These are phyloP conservation scores for Brasilioporus rufonigricans DNA, from an alignment of 768 basidiomycete genomes.

Conservation along the genomic window DNA sequence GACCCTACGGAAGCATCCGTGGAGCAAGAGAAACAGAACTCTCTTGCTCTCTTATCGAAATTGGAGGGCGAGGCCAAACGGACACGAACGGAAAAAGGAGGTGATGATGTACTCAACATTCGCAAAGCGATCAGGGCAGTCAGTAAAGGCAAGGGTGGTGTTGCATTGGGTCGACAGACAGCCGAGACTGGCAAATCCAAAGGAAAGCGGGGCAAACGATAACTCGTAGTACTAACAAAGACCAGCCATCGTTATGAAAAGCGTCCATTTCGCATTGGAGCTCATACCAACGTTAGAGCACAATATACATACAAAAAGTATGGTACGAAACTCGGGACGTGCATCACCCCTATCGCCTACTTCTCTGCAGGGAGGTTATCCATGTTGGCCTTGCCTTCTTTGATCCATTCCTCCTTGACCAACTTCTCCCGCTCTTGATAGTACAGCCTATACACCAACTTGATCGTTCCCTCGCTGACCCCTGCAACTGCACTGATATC, in stretches of 20 bases:
- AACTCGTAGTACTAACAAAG: not conserved
- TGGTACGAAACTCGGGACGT: conserved; percentile 9
- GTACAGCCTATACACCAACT: conserved; percentile 81
- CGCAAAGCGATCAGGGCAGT: conserved; percentile 84
- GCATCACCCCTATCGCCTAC: conserved; percentile 6
- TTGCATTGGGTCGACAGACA: conserved; percentile 50
- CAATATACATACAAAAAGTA: conserved; percentile 18
- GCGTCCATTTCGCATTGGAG: conserved; percentile 3
- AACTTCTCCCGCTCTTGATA: conserved; percentile 71
- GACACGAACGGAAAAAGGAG: conserved; percentile 42
- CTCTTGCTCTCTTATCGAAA: conserved; percentile 72
- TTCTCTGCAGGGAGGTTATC: conserved; percentile 26
- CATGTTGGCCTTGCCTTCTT: conserved; percentile 65
- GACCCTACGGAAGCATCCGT: conserved; percentile 73
- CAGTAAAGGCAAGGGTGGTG: conserved; percentile 65
- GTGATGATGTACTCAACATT: conserved; percentile 67
- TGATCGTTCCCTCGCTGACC: conserved; percentile 94
- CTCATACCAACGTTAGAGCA: conserved; percentile 15
- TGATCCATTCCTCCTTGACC: conserved; percentile 85
- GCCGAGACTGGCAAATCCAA: conserved; percentile 19
- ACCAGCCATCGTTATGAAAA: not conserved
- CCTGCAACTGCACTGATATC: conserved; percentile 91
- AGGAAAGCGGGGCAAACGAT: conserved; percentile 30
- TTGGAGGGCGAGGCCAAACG: conserved; percentile 71
- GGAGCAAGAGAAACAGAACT: conserved; percentile 65